phyloP scores from a whole-genome alignment of 768 basidiomycete genomes.

The Collybiopsis luxurians region DNA sequence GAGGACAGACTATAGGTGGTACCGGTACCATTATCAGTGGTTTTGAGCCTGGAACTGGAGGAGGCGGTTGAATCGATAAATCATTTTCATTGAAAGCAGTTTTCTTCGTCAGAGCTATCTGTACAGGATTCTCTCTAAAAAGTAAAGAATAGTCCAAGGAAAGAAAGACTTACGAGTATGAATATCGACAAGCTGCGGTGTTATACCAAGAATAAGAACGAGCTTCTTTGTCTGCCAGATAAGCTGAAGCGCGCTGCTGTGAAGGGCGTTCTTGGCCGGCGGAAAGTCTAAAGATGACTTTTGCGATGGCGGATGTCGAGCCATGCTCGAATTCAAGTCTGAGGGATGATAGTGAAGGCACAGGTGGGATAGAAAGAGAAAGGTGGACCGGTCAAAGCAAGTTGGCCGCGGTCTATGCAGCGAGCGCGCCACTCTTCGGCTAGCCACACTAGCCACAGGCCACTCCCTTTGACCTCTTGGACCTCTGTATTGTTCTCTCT shows the following conservation, averaged over 20 bases:
- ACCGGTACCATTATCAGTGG: too few relatives aligned
- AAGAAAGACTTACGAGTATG: constrained; percentile 15
- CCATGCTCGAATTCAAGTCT: too few relatives aligned
- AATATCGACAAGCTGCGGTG: constrained; percentile 54
- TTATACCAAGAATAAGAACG: constrained; percentile 52
- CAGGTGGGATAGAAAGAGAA: too few relatives aligned
- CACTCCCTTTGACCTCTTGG: neutral
- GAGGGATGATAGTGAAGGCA: too few relatives aligned
- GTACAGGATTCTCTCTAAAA: neutral
- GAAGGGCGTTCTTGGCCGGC: constrained; percentile 54
- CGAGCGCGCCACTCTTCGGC: too few relatives aligned
- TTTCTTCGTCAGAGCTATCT: neutral
- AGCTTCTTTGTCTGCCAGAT: constrained; percentile 59
- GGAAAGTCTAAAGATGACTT: constrained; percentile 46
- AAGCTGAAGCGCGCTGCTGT: constrained; percentile 50
- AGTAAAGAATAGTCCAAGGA: constrained; percentile 1
- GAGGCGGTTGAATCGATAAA: neutral
- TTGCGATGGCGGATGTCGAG: too few relatives aligned
- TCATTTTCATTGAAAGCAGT: neutral
- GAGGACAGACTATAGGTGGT: neutral
- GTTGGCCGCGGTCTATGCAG: too few relatives aligned
- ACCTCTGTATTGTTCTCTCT: neutral
- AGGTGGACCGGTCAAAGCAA: too few relatives aligned
- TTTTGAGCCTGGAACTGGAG: neutral
- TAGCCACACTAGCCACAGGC: neutral